Base-by-base conservation (phyloP, 2,329 filamentous ascomycete genomes). In the Sporothrix pallida region DNA sequence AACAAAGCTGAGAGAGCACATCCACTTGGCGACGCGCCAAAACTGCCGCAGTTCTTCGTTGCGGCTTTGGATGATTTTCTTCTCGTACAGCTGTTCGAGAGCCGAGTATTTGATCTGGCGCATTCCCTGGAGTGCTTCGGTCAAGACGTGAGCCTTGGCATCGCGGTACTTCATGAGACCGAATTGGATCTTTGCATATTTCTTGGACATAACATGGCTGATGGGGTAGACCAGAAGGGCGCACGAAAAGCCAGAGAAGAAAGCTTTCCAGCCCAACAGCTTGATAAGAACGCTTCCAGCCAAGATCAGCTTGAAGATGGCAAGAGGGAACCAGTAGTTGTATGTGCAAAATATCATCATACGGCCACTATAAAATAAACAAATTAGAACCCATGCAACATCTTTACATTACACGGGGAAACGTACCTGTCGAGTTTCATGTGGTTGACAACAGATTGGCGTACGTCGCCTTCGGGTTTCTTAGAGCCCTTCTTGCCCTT, bases 91-190 rank as follows among this genome's bases (percentile, higher is more conserved):
- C 44, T 79, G 76, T 71, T 82, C 81, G 12, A 82, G 78, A 9
- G 81, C 81, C 3, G 81, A 81, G 75, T 81, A 82, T 70, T 81
- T 80, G 79, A 82, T 82, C 75, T 82, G 81, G 12, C 81, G 80
- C 79, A 82, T 82, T 31, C 81, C 81, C 48, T 81, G 79, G 20
- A 82, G 75, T 0, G 80, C 81, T 71, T 82, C 81, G 1, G 79
- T 81, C 70, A 82, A 75, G 7, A 82, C 75, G 69, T 81, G 78
- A 1, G 80, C 78, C 74, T 82, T 82, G 65, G 76, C 79, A 70
- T 82, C 81, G 3, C 81, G 79, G 70, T 79, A 80, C 63, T 78
- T 79, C 81, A 82, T 82, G 26, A 82, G 77, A 48, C 79, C 78
- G 54, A 81, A 80, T 73, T 81, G 79, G 54, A 81, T 78, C 2